A percentile compares a stretch with the other conserved stretches of the same genome.
Conservation (phyloP, 2,329 filamentous ascomycete genomes). For the Nothomitra cinnamomea region DNA sequence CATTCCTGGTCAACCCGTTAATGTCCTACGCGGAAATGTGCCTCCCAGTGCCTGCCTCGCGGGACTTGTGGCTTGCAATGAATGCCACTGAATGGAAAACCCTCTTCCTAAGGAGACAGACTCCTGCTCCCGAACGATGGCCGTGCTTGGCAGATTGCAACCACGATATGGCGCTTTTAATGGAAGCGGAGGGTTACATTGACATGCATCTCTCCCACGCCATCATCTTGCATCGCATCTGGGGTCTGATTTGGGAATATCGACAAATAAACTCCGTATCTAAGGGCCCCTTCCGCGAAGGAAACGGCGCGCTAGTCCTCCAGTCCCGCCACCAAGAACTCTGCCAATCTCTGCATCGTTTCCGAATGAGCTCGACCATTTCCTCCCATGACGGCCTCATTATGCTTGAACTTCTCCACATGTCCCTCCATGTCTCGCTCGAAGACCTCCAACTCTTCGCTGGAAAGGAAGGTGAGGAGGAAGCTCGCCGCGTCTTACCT, state of each 20-base stretch:
- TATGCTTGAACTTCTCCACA: constrained; percentile 34
- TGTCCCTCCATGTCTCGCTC: constrained; percentile 47
- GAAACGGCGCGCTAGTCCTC: constrained; percentile 29
- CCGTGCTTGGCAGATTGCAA: constrained; percentile 40
- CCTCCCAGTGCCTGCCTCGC: constrained; percentile 44
- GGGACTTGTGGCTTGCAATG: constrained; percentile 47
- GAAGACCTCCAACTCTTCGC: constrained; percentile 51
- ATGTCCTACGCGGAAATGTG: constrained; percentile 54
- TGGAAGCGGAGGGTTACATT: constrained; percentile 30
- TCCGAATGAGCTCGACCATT: constrained; percentile 23
- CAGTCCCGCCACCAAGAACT: constrained; percentile 45
- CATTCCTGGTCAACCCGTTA: constrained; percentile 43
- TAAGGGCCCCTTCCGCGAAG: constrained; percentile 29
- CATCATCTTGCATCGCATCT: constrained; percentile 48
- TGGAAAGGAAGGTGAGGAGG: constrained; percentile 49
- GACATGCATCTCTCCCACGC: constrained; percentile 40
- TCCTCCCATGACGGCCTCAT: constrained; percentile 19
- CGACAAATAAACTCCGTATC: constrained; percentile 39
- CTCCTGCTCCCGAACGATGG: constrained; percentile 20
- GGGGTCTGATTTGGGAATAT: constrained; percentile 49
- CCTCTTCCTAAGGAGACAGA: constrained; percentile 31
- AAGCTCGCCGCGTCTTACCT: constrained; percentile 42
- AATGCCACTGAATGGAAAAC: constrained; percentile 48
- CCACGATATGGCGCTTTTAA: constrained; percentile 36
- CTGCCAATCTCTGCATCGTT: constrained; percentile 36